A percentile compares a stretch with the other conserved stretches of the same genome.
Evolutionary conservation across 2,329 filamentous ascomycete species (phyloP).

Genomic region (Sphaerulina musiva): DNA sequence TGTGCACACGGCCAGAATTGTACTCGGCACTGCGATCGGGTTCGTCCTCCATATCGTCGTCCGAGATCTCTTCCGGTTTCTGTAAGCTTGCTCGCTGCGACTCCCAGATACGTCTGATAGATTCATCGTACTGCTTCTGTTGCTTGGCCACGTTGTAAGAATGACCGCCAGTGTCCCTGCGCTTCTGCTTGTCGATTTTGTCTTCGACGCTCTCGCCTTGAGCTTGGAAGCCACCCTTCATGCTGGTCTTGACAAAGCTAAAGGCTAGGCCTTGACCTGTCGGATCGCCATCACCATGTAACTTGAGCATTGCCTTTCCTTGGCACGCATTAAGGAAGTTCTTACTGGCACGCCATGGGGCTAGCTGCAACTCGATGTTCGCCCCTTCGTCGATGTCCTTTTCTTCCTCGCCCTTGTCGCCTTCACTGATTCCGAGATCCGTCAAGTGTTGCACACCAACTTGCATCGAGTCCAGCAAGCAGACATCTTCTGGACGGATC

Average conservation of each 20-base stretch:
- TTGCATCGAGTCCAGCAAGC: constrained; percentile 92
- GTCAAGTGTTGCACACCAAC: constrained; percentile 84
- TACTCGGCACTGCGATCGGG: constrained; percentile 43
- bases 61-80: constrained; percentile 67
- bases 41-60: constrained; percentile 60
- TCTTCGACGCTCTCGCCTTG: constrained; percentile 83
- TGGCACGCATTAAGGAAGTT: constrained; percentile 91
- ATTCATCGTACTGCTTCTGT: constrained; percentile 83
- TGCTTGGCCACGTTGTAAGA: constrained; percentile 96
- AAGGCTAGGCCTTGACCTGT: constrained; percentile 90
- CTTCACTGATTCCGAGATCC: constrained; percentile 77
- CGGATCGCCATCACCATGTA: constrained; percentile 91
- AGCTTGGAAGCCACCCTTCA: constrained; percentile 96
- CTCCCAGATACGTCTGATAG: constrained; percentile 88
- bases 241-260: constrained; percentile 94
- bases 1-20: constrained; percentile 43
- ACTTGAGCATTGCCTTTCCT: constrained; percentile 91
- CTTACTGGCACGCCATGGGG: constrained; percentile 93
- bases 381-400: constrained; percentile 59
- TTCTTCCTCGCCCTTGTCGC: constrained; percentile 56
- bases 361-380: constrained; percentile 78
- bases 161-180: constrained; percentile 70
- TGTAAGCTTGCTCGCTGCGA: constrained; percentile 74
- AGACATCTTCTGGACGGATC: constrained; percentile 94
- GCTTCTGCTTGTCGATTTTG: constrained; percentile 70